phyloP scores from a whole-genome alignment of 139 green algal genomes.

The Chlorella sp. region DNA sequence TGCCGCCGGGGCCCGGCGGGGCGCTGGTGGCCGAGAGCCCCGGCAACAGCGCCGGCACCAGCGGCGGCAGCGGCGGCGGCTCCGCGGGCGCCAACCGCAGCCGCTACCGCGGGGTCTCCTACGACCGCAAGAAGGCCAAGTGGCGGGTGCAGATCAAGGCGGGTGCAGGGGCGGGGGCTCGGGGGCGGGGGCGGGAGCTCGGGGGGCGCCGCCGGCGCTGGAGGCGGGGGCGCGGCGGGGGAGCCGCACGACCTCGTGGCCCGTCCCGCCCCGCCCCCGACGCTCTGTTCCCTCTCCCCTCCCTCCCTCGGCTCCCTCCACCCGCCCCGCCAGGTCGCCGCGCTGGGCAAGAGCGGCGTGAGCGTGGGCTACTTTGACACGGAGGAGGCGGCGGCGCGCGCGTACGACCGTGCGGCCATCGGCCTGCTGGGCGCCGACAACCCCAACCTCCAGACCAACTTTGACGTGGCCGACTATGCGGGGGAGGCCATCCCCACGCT shows the following conservation, averaged over 20 bases:
- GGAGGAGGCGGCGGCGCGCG: constrained; percentile 56
- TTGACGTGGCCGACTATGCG: constrained; percentile 36
- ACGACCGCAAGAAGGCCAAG: constrained; percentile 80
- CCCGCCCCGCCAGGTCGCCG: constrained; percentile 45
- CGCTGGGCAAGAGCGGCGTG: constrained; percentile 67
- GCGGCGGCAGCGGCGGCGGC: background rate
- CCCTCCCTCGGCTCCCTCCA: background rate
- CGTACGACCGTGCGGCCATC: constrained; percentile 73
- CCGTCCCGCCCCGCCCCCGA: background rate
- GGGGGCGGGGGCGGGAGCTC: background rate
- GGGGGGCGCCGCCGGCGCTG: background rate
- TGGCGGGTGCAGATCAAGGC: constrained; percentile 83
- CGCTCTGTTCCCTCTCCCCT: background rate
- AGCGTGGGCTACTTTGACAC: constrained; percentile 71
- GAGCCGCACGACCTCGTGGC: background rate
- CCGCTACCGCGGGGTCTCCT: constrained; percentile 68
- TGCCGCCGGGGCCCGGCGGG: too few relatives aligned
- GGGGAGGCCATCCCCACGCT: constrained; percentile 46
- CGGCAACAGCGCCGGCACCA: too few relatives aligned
- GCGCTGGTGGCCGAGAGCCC: too few relatives aligned
- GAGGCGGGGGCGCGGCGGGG: background rate
- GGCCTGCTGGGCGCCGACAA: constrained; percentile 65
- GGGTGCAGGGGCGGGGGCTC: background rate
- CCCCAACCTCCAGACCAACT: constrained; percentile 52
- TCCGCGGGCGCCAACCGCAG: constrained; percentile 44